Conservation (phyloP, 495 filamentous ascomycete species). For the Lophiostoma macrostomum region DNA sequence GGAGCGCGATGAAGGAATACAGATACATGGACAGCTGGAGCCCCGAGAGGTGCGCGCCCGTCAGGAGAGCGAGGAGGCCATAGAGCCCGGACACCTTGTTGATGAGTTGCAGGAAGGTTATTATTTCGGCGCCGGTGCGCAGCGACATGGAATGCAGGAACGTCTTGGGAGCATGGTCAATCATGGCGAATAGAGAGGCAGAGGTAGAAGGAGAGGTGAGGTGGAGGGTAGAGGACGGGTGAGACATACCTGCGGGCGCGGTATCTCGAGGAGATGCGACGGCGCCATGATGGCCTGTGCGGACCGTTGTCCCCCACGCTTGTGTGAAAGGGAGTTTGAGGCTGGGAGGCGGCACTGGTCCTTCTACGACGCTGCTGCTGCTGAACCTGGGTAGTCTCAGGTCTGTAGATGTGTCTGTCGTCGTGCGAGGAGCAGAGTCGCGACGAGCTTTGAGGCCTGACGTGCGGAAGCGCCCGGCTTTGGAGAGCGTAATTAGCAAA, state of each 20-base stretch:
- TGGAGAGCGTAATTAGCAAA: too few relatives aligned
- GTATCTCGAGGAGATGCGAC: slow-evolving; percentile 26
- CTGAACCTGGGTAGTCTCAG: too few relatives aligned
- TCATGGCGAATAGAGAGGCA: slow-evolving; percentile 7
- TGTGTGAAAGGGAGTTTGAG: too few relatives aligned
- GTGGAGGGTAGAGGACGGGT: not conserved
- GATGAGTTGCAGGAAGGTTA: slow-evolving; percentile 72
- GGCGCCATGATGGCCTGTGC: too few relatives aligned
- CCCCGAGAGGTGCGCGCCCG: slow-evolving; percentile 40
- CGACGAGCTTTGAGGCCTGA: too few relatives aligned
- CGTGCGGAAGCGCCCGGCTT: too few relatives aligned
- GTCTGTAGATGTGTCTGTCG: too few relatives aligned
- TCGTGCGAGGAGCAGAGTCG: too few relatives aligned
- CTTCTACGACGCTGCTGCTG: too few relatives aligned
- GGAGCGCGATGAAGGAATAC: slow-evolving; percentile 69
- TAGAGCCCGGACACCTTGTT: slow-evolving; percentile 89
- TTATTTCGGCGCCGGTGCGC: slow-evolving; percentile 77
- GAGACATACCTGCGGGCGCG: slow-evolving; percentile 29
- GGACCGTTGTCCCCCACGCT: too few relatives aligned
- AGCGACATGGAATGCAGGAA: slow-evolving; percentile 84
- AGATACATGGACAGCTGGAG: slow-evolving; percentile 61
- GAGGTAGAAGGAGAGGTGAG: not conserved
- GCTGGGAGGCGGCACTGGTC: too few relatives aligned
- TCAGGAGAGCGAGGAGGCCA: slow-evolving; percentile 73
- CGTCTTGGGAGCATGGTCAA: slow-evolving; percentile 47